Base-by-base conservation (phyloP, 2,329 filamentous ascomycete species). In the Phaeophleospora eucalypticola region DNA sequence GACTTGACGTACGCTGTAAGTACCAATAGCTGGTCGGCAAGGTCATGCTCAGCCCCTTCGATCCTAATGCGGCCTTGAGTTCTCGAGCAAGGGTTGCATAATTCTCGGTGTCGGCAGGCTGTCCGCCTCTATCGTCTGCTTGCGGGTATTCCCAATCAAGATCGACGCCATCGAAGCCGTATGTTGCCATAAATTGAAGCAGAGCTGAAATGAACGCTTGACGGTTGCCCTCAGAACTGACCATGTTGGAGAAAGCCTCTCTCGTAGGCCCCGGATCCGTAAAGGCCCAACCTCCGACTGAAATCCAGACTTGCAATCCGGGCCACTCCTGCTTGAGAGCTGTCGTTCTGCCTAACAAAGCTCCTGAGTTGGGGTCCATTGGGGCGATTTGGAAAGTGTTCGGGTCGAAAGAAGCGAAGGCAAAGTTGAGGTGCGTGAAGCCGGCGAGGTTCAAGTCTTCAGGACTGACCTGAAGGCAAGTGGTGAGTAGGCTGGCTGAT, bases 1-100 rank as follows among this genome's bases (percentile, higher is more conserved):
- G n/a, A n/a, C n/a, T n/a, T n/a, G n/a, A n/a, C n/a, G n/a, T n/a
- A n/a, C n/a, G n/a, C n/a, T n/a, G 46, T 7, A 58, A 12, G 24
- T 58, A 56, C 51, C 51, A 56, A 41, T 49, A 58, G 6, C 37
- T 44, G 3, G 43, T 19, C 2, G 56, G 53, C 2, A 43, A 4
- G 4, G 71, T 68, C 16, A 71, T 32, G 39, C 65, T 71, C 16
- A 77, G 63, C 1, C 71, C 70, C 18, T 35, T 12, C 7, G 15
- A 4, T 36, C 41, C 17, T 66, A 71, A 0, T 61, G 61, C 0
- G 58, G 57, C 1, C 61, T 49, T 61, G 73, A 65, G 29, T 71
- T 67, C 12, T 61, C 49, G 1, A 72, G n/a, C 41, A 0, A 72
- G 54, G 0, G 44, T 16, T 0, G 65, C 63, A 15, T 68, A 63